A percentile compares a stretch with the other conserved stretches of the same genome.
phyloP scores from a whole-genome alignment of 495 filamentous ascomycete genomes.

The Aspergillus asperescens region DNA sequence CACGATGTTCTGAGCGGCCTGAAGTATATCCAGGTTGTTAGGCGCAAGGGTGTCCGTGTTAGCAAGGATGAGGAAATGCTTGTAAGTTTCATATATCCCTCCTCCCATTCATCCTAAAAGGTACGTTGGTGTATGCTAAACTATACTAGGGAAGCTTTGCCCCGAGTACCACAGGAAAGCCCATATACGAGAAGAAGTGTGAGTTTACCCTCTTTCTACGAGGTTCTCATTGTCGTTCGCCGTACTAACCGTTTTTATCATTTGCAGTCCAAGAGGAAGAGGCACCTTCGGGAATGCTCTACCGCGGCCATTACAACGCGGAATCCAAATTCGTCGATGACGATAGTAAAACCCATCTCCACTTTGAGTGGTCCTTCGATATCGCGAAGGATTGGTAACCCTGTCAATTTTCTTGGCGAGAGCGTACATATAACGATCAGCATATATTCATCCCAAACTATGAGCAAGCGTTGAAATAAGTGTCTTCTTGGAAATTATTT shows the following conservation, averaged over 20 bases:
- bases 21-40: constrained; percentile 90
- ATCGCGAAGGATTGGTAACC: constrained; percentile 85
- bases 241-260: neutral
- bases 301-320: constrained; percentile 80
- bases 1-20: constrained; percentile 90
- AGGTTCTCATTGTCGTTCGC: neutral
- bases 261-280: constrained; percentile 75
- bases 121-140: constrained; percentile 2
- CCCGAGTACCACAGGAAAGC: constrained; percentile 79
- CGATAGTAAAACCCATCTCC: constrained; percentile 75
- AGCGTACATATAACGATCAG: constrained; percentile 18
- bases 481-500: too few relatives aligned
- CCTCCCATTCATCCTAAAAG: too few relatives aligned
- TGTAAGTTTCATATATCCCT: constrained; percentile 61
- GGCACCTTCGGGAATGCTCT: constrained; percentile 83
- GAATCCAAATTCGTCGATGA: constrained; percentile 87
- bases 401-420: constrained; percentile 3
- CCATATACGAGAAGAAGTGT: constrained; percentile 86
- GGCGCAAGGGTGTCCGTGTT: constrained; percentile 75
- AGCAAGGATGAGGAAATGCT: constrained; percentile 97
- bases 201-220: constrained; percentile 30
- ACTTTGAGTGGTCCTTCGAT: constrained; percentile 91
- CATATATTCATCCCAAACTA: constrained; percentile 14
- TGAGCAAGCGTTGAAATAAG: constrained; percentile 15
- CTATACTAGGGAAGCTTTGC: constrained; percentile 68